phyloP scores from a whole-genome alignment of 2,329 filamentous ascomycete genomes.

The Alternaria ventricosa region DNA sequence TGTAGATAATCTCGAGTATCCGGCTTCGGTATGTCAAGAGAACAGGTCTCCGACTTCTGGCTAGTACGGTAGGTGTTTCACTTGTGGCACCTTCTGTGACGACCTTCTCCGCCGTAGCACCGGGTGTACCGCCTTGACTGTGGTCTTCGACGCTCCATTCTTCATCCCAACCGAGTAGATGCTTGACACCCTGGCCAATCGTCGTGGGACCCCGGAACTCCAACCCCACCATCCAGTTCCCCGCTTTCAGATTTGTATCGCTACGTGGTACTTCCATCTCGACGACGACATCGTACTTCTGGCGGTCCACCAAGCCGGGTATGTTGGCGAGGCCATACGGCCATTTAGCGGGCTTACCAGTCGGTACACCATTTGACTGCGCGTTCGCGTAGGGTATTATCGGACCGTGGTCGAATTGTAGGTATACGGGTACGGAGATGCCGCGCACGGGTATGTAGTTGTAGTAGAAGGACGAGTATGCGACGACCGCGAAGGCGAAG shows the following conservation, averaged over 20 bases:
- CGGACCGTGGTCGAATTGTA: constrained; percentile 64
- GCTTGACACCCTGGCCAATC: constrained; percentile 16
- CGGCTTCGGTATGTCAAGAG: constrained; percentile 79
- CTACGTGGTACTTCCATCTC: constrained; percentile 79
- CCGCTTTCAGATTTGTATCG: constrained; percentile 73
- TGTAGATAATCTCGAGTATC: constrained; percentile 36
- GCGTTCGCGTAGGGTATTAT: constrained; percentile 8
- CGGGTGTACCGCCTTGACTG: constrained; percentile 19
- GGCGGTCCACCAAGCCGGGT: constrained; percentile 59
- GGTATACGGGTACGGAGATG: constrained; percentile 66
- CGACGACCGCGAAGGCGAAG: constrained; percentile 63
- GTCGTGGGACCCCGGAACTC: constrained; percentile 61
- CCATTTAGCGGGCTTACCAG: constrained; percentile 20
- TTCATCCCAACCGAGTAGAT: constrained; percentile 39
- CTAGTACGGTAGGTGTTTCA: constrained; percentile 40
- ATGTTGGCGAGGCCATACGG: constrained; percentile 63
- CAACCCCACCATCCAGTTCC: constrained; percentile 95
- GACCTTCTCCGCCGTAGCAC: constrained; percentile 12
- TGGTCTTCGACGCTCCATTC: constrained; percentile 39
- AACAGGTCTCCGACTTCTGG: constrained; percentile 71
- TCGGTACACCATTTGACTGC: constrained; percentile 3
- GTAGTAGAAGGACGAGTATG: constrained; percentile 72
- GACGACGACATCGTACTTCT: constrained; percentile 85
- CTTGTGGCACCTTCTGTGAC: neutral
- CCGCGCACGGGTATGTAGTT: constrained; percentile 71